These are phyloP conservation scores for Pisolithus thermaeus DNA, from an alignment of 1,284 basidiomycete genomes.

Conservation along the genomic window DNA sequence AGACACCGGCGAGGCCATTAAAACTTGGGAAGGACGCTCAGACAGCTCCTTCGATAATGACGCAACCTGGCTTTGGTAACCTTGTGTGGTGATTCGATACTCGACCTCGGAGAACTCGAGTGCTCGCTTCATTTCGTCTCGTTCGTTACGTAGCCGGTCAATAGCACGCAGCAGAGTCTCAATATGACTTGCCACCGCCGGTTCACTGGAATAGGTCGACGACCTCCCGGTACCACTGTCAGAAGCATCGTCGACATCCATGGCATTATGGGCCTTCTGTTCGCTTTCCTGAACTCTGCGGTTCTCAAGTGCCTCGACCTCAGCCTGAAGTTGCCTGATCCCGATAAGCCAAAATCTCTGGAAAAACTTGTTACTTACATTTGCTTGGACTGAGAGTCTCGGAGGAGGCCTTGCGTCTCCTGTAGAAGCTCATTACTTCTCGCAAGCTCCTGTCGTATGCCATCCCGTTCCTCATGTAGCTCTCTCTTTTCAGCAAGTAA, in stretches of 20 bases:
- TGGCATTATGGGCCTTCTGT: neutral
- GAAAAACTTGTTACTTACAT: constrained; percentile 14
- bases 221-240: neutral
- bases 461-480: constrained; percentile 11
- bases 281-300: neutral
- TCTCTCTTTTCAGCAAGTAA: constrained; percentile 29
- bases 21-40: neutral
- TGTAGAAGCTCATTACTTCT: constrained; percentile 9
- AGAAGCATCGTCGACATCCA: constrained; percentile 2
- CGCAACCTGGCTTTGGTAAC: constrained; percentile 38
- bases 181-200: constrained; percentile 36
- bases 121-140: constrained; percentile 61
- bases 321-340: constrained; percentile 16
- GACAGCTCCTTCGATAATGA: constrained; percentile 25
- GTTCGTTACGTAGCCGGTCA: constrained; percentile 61
- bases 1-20: neutral
- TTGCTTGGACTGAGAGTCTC: constrained; percentile 16
- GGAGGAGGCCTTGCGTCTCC: constrained; percentile 17
- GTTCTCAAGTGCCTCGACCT: constrained; percentile 12
- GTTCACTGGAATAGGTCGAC: constrained; percentile 23
- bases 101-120: constrained; percentile 71
- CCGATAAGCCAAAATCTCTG: constrained; percentile 1
- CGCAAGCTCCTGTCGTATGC: constrained; percentile 11
- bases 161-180: constrained; percentile 57
- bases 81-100: constrained; percentile 58